These are phyloP conservation scores for Chlamydomonas sp. DNA, from an alignment of 139 green algal species.

Conservation along the genomic window DNA sequence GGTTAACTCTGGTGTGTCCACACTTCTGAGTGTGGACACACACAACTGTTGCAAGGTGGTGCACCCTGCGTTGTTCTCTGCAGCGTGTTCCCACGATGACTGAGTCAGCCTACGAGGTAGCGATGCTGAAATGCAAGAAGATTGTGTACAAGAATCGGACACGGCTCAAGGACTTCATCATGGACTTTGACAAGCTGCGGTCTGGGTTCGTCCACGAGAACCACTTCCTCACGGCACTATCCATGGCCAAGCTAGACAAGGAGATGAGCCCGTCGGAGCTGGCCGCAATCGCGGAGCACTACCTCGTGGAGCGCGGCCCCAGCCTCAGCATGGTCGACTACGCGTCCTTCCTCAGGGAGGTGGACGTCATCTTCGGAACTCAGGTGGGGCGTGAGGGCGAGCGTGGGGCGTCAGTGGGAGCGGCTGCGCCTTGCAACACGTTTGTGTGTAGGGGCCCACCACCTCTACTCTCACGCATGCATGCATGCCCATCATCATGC, in stretches of 20 bases:
- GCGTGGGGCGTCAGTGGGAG: too few species aligned
- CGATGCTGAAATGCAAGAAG: conserved; percentile 51
- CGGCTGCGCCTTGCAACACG: too few species aligned
- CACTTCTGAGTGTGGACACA: too few species aligned
- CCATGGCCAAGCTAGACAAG: conserved; percentile 51
- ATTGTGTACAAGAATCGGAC: conserved; percentile 62
- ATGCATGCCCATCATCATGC: background rate
- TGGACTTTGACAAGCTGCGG: conserved; percentile 67
- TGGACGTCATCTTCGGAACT: conserved; percentile 62
- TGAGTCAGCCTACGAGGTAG: too few species aligned
- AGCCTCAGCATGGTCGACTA: conserved; percentile 33
- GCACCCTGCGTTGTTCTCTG: too few species aligned
- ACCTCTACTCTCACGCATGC: background rate
- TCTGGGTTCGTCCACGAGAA: conserved; percentile 54
- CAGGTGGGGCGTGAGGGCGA: too few species aligned
- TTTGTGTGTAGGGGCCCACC: background rate
- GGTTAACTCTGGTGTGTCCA: too few species aligned
- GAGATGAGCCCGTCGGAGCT: conserved; percentile 40
- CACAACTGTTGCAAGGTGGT: too few species aligned
- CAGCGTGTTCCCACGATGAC: too few species aligned
- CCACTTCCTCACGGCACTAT: conserved; percentile 53
- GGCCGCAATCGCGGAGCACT: conserved; percentile 43
- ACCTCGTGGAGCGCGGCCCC: conserved; percentile 31
- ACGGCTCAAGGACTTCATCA: conserved; percentile 53
- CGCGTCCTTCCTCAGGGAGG: conserved; percentile 52